Base-by-base conservation (phyloP, 192 early-diverging fungal genomes). In the Diversispora epigaea region DNA sequence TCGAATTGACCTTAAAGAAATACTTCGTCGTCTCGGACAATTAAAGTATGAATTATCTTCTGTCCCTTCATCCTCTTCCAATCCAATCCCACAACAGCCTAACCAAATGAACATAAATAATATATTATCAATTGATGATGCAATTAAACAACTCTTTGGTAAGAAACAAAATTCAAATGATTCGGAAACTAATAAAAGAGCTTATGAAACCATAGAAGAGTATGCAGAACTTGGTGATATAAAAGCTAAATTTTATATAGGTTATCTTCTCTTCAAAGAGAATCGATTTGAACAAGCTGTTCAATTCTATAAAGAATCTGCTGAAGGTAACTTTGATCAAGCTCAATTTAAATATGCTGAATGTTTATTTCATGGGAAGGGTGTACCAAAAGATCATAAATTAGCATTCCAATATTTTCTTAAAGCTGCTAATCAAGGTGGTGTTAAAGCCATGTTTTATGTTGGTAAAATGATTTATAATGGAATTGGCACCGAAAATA, bases 81-180 rank as follows among this genome's bases (percentile, higher is more conserved):
- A 49, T 10, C 12, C 8, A 49, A 12, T 49, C 47, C 8, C 6
- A 10, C 19, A 49, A 49, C 12, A 49, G 8, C 12, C 8, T 49
- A 6, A 49, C 47, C 47, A 12, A 49, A 10, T 6, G 12, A 49
- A 10, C 47, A 49, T 6, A 49, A 49, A 10, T 49, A 49, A 49
- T 49, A 12, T 10, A 10, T 49, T 61, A 39, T 61, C 60, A 32
- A n/a, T 61, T 11, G 60, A 61, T 19, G 60, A 61, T n/a, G 60
- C 60, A 32, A 61, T 61, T 61, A 19, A 61, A 61, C 60, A 61
- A n/a, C n/a, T n/a, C n/a, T n/a, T n/a, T n/a, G n/a, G n/a, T 32
- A 21, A 11, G 10, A 61, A 61, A 61, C 19, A 11, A n/a, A n/a
- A 21, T n/a, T n/a, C n/a, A 61, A 39, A 39, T 32, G 60, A 19